Percentiles rank a stretch among this genome's conserved stretches.
These are phyloP conservation scores for Exidia glandulosa DNA, from an alignment of 768 basidiomycete species.

Conservation along the genomic window DNA sequence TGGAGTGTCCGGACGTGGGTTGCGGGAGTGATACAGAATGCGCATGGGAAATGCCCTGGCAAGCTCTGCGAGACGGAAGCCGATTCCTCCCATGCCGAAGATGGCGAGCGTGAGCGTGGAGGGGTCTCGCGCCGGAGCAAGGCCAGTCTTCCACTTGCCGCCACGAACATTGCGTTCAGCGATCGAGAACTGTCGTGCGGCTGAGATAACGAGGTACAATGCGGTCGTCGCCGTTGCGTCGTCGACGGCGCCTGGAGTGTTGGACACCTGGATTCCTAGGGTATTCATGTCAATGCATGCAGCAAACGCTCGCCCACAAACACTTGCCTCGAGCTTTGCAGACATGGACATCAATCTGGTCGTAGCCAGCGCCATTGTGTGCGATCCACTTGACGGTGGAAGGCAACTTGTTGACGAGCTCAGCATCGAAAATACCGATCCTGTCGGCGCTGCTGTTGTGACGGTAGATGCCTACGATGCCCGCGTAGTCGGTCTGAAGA, in stretches of 20 bases:
- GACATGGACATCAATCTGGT: conserved; percentile 69
- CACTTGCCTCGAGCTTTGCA: conserved; percentile 55
- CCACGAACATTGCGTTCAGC: conserved; percentile 48
- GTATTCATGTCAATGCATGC: neutral
- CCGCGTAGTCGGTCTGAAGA: conserved; percentile 54
- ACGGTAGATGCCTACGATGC: conserved; percentile 67
- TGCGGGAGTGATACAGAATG: conserved; percentile 68
- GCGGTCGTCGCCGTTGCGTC: conserved; percentile 87
- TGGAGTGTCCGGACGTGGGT: conserved; percentile 45
- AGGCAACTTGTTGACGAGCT: conserved; percentile 60
- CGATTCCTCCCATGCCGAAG: conserved; percentile 71
- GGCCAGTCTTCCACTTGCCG: conserved; percentile 49
- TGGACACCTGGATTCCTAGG: conserved; percentile 67
- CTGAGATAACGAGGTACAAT: conserved; percentile 69
- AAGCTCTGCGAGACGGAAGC: conserved; percentile 56
- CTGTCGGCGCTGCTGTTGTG: conserved; percentile 52
- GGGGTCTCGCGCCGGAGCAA: conserved; percentile 46
- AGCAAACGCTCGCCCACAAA: neutral
- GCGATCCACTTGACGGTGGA: conserved; percentile 71
- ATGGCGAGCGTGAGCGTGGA: conserved; percentile 61
- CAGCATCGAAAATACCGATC: conserved; percentile 73
- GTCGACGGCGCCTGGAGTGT: conserved; percentile 84
- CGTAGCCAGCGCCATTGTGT: conserved; percentile 90
- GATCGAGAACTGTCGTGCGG: conserved; percentile 59
- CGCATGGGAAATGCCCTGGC: conserved; percentile 82